phyloP scores from a whole-genome alignment of 176 grass and related monocot genomes.

The Lolium multiflorum region DNA sequence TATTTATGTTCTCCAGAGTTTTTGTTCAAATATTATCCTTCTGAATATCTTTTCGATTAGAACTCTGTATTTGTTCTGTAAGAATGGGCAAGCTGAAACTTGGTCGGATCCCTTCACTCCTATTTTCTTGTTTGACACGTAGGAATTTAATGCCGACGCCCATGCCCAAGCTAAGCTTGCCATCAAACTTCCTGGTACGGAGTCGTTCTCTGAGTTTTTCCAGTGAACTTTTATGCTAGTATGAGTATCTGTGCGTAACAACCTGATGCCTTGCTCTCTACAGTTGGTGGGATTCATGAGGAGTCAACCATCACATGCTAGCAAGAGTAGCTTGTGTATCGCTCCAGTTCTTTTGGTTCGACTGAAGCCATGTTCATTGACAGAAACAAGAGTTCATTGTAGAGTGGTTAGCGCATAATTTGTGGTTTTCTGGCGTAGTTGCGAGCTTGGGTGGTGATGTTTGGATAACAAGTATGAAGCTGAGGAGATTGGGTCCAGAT shows the following conservation, averaged over 20 bases:
- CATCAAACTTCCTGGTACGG: constrained; percentile 45
- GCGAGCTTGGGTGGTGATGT: neutral
- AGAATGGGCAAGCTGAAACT: neutral
- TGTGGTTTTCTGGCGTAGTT: neutral
- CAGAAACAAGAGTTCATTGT: neutral
- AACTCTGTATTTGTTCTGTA: neutral
- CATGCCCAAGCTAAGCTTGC: constrained; percentile 53
- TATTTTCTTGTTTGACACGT: neutral
- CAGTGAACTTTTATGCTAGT: neutral
- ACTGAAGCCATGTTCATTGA: neutral
- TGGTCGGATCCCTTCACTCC: neutral
- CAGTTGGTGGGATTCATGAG: constrained; percentile 52
- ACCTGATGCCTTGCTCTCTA: constrained; percentile 26
- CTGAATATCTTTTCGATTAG: neutral
- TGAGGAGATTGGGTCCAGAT: neutral
- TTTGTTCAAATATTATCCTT: neutral
- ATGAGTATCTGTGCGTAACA: neutral
- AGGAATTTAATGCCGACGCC: constrained; percentile 47
- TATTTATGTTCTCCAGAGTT: neutral
- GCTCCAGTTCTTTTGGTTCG: neutral
- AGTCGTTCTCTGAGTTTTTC: neutral
- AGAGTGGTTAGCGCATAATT: neutral
- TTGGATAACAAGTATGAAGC: neutral
- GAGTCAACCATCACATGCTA: constrained; percentile 26
- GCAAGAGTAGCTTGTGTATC: constrained; percentile 2